These are phyloP conservation scores for Scedosporium aurantiacum DNA, from an alignment of 2,329 filamentous ascomycete species.

Conservation along the genomic window DNA sequence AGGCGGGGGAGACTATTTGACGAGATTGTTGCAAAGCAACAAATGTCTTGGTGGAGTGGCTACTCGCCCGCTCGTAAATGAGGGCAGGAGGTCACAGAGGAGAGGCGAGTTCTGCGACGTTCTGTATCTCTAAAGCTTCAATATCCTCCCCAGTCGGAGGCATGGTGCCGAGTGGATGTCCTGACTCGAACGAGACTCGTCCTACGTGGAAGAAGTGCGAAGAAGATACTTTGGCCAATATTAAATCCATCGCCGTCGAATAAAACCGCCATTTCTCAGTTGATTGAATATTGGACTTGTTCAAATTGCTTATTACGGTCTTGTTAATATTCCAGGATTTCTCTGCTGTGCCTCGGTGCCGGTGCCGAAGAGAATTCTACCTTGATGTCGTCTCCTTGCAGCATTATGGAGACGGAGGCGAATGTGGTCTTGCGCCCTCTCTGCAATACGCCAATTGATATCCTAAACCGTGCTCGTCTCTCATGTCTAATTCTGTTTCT, in stretches of 20 bases:
- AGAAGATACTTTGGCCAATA: not conserved
- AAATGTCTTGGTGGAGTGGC: not conserved
- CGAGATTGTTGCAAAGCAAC: not conserved
- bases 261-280: not conserved
- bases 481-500: no score
- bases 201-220: not conserved
- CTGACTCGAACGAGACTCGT: not conserved
- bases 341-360: no score
- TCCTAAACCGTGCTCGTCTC: no score
- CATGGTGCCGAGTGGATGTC: not conserved
- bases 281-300: not conserved
- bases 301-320: not conserved
- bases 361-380: no score
- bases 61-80: not conserved
- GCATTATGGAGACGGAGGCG: no score
- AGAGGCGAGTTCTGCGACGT: not conserved
- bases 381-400: no score
- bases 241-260: not conserved
- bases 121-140: no score
- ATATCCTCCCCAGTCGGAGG: not conserved
- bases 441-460: no score
- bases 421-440: no score
- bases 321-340: not conserved
- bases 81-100: not conserved
- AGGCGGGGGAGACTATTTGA: not conserved